Evolutionary conservation across 352 stramenopile species (phyloP).

Genomic region (Plasmopara halstedii): DNA sequence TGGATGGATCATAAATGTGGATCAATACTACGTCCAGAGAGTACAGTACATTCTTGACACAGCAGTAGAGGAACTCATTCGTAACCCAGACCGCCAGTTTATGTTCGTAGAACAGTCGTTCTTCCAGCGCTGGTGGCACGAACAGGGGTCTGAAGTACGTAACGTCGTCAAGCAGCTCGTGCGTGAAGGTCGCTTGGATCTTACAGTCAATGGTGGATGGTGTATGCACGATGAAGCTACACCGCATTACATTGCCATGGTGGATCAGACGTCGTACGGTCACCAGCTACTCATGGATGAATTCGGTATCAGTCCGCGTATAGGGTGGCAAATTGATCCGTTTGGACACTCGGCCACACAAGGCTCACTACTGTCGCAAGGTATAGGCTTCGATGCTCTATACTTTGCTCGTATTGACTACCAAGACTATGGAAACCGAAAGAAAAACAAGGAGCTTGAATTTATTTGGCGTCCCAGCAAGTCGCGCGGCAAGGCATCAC

Average conservation of each 20-base stretch:
- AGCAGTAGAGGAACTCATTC: constrained; percentile 78
- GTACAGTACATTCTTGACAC: constrained; percentile 96
- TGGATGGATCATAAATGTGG: constrained; percentile 94
- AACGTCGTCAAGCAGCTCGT: constrained; percentile 83
- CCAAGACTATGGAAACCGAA: constrained; percentile 90
- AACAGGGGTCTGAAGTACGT: constrained; percentile 77
- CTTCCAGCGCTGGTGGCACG: constrained; percentile 95
- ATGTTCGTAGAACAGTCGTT: constrained; percentile 95
- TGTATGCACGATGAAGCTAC: constrained; percentile 98
- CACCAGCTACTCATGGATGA: constrained; percentile 92
- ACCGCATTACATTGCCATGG: constrained; percentile 95
- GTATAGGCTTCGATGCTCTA: constrained; percentile 93
- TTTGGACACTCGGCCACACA: constrained; percentile 93
- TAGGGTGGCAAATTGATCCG: constrained; percentile 98
- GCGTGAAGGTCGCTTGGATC: constrained; percentile 85
- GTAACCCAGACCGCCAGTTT: constrained; percentile 89
- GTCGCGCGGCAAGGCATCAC: constrained; percentile 70
- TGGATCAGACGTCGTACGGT: constrained; percentile 97
- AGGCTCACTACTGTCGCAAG: constrained; percentile 83
- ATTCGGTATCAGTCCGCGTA: constrained; percentile 91
- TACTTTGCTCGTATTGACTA: constrained; percentile 99
- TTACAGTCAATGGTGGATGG: constrained; percentile 95
- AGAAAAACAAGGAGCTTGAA: constrained; percentile 84
- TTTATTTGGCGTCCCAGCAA: constrained; percentile 93
- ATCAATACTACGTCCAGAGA: constrained; percentile 94